Percentiles rank a stretch among this genome's conserved stretches.
These are phyloP conservation scores for Fusarium pseudocircinatum DNA, from an alignment of 2,329 filamentous ascomycete genomes.

Conservation along the genomic window DNA sequence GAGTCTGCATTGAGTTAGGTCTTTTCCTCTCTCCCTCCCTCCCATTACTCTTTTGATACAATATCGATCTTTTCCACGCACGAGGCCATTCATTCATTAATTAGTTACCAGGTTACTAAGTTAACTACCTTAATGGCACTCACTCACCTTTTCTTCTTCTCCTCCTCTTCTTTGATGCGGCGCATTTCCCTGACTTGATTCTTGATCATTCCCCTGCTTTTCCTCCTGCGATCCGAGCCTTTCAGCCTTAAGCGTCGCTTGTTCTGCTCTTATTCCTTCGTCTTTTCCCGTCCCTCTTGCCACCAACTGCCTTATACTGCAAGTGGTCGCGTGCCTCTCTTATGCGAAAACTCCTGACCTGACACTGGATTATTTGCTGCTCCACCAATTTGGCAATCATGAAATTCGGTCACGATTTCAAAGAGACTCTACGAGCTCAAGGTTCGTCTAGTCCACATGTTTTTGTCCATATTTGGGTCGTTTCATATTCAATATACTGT, in stretches of 20 bases:
- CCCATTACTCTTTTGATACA: neutral
- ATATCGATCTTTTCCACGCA: slow-evolving; percentile 26
- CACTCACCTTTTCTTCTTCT: neutral
- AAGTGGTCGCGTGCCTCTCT: slow-evolving; percentile 36
- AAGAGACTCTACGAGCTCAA: slow-evolving; percentile 73
- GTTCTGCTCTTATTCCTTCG: neutral
- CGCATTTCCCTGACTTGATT: slow-evolving; percentile 25
- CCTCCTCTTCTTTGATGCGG: slow-evolving; percentile 9
- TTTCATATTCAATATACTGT: neutral
- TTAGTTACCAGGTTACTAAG: neutral
- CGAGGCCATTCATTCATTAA: slow-evolving; percentile 21
- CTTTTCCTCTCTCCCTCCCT: neutral
- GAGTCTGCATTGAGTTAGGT: slow-evolving; percentile 32
- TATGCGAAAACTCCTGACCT: slow-evolving; percentile 16
- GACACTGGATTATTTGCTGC: slow-evolving; percentile 3
- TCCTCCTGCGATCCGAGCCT: neutral
- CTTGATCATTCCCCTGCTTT: neutral
- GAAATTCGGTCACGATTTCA: slow-evolving; percentile 88
- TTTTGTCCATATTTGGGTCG: neutral
- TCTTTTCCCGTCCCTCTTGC: slow-evolving; percentile 10
- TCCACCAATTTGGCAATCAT: slow-evolving; percentile 56
- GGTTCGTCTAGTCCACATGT: slow-evolving; percentile 44
- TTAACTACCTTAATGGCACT: neutral
- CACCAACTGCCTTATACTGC: slow-evolving; percentile 24
- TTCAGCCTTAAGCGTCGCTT: slow-evolving; percentile 4